Base-by-base conservation (phyloP, 139 green algal species). In the Nannochloris sp. region DNA sequence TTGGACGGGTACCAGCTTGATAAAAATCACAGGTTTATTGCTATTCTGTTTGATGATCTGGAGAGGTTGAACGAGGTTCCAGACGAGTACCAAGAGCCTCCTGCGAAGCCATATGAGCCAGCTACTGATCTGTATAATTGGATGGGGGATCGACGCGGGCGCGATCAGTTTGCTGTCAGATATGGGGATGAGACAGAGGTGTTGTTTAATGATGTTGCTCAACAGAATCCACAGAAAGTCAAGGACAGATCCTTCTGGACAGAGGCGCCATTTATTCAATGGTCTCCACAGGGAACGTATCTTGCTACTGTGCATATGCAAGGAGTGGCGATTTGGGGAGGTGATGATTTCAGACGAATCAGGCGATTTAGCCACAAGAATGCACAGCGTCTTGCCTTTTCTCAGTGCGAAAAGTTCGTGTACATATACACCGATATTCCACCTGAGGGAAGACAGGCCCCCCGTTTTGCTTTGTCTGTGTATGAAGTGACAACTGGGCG, bases 111-210 rank as follows among this genome's bases (percentile, higher is more conserved):
- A 2, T 59, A 40, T 24, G 43, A 59, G 43, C 18, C 51, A 12
- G 16, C 11, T 29, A 23, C 8, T 19, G 34, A 60, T 43, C 3
- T 50, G 16, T 31, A 48, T 61, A 25, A 43, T 40, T 99, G 87
- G 87, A 78, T 97, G 74, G 69, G 84, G 29, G 93, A 99, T 79
- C 79, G 83, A 71, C 74, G 89, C 31, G 90, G 85, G 0, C 81
- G 93, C 7, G 93, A 99, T 70, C 93, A 99, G 83, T 98, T 96
- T 71, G 78, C 83, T 15, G 81, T 94, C 18, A 78, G 90, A 25
- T 89, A 87, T 66, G 80, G 78, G 24, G 87, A 93, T 59, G 83
- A 93, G 54, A 93, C 90, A 4, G 79, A 89, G 67, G 71, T 82
- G 12, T 71, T 75, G 60, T 94, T 84, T 84, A 93, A 94, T 66